A percentile compares a stretch with the other conserved stretches of the same genome.
Evolutionary conservation across 345 rosid species (phyloP).

Genomic region (Raphanus raphanistrum): DNA sequence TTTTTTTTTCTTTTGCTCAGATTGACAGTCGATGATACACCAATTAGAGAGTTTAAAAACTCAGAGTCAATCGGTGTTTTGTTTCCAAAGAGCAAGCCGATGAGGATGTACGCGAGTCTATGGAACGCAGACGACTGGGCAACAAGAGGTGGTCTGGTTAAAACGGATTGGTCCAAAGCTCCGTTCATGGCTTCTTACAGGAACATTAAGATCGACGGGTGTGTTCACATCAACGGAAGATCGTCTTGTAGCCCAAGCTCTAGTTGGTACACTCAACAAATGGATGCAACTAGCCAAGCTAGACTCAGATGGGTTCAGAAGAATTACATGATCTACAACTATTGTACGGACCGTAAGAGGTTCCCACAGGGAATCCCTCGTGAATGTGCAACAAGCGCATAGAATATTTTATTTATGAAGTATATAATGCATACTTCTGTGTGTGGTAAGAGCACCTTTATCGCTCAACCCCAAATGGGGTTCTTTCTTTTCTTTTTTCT

Average conservation of each 20-base stretch:
- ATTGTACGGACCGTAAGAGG: conserved; percentile 39
- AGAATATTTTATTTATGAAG: neutral
- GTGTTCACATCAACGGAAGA: conserved; percentile 33
- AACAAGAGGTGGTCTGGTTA: conserved; percentile 61
- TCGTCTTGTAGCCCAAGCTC: conserved; percentile 36
- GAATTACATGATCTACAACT: conserved; percentile 47
- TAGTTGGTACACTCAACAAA: conserved; percentile 46
- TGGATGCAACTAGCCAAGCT: conserved; percentile 43
- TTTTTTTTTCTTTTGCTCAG: conserved; percentile 14
- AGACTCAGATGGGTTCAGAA: conserved; percentile 53
- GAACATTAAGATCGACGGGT: conserved; percentile 42
- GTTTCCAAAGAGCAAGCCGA: conserved; percentile 59
- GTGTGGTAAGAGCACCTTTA: neutral
- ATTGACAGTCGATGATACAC: conserved; percentile 53
- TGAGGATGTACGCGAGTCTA: conserved; percentile 57
- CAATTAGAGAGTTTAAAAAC: conserved; percentile 63
- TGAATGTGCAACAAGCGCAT: conserved; percentile 32
- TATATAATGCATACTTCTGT: neutral
- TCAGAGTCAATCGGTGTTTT: conserved; percentile 48
- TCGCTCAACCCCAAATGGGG: too few relatives aligned
- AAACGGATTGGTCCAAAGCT: conserved; percentile 57
- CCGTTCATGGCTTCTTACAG: conserved; percentile 48
- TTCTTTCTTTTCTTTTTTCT: too few relatives aligned
- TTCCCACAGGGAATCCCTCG: conserved; percentile 42
- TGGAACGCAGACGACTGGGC: conserved; percentile 73